Evolutionary conservation across 768 basidiomycete genomes (phyloP), one percentile per base, ranked within the genome.

Genomic region (Leccinum broughii): DNA sequence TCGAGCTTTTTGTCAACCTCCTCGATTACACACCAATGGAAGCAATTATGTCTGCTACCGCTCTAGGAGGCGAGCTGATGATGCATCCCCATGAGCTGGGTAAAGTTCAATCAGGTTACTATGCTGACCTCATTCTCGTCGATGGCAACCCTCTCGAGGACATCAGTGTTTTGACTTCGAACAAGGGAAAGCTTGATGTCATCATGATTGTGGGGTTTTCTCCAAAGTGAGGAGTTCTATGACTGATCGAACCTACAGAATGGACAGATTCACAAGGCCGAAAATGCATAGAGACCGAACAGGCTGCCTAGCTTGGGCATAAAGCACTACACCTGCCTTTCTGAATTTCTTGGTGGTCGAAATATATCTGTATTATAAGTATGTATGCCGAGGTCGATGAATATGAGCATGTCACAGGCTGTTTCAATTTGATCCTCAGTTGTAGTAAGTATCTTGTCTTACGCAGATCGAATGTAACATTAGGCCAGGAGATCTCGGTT

Each of bases 11-110:
- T 41, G 76, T 77, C 56, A 72, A 75, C 6, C 66, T 72, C 5
- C 61, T 77, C 28, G 75, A 62, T 6, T 75, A 66, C 59, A 71
- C 73, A 0, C 75, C 76, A 8, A 75, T 77, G 75, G 75, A 77
- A 41, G 71, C 73, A 9, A 77, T 77, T 41, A 20, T 76, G 30
- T 69, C 74, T 3, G 75, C 73, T 14, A 77, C 74, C 0, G 71
- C 72, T 0, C 59, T 72, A n/a, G 76, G 76, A 11, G 76, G 75
- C 14, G 75, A 77, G 57, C 54, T 77, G 22, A 74, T 76, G 73
- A 26, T 70, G 51, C 76, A 70, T 52, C 73, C 75, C 0, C 53
- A 76, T 20, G 75, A 76, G n/a, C 63, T 77, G 6, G 76, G 75
- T 1, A 76, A 76, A 54, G 69, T 77, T 46, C 67, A 70, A 17